Conservation (phyloP, 345 rosid genomes). For the Citrus sp. region DNA sequence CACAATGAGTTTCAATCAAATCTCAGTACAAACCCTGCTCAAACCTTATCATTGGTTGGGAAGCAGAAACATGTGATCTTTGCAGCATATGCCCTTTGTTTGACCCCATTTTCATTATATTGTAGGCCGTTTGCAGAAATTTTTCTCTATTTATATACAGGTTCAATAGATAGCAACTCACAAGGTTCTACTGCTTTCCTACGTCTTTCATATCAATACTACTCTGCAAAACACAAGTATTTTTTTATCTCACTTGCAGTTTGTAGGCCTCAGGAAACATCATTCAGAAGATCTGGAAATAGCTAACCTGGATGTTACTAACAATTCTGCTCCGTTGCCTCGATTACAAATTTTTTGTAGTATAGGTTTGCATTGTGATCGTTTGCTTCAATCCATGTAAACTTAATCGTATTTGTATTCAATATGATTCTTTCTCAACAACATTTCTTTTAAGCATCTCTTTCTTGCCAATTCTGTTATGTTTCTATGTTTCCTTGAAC, state of each 20-base stretch:
- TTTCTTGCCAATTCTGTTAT: not conserved
- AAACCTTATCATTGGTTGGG: not conserved
- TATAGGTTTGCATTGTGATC: not conserved
- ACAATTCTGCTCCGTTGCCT: not conserved
- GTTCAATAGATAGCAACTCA: not conserved
- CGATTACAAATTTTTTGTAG: not conserved
- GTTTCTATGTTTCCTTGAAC: too few species aligned
- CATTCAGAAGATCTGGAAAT: not conserved
- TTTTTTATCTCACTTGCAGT: constrained; percentile 18
- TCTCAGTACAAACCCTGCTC: not conserved
- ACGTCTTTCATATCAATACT: not conserved
- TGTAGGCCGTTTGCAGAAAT: not conserved
- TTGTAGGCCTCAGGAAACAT: not conserved
- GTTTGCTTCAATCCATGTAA: not conserved
- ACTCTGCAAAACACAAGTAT: constrained; percentile 3
- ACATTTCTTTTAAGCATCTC: too few species aligned
- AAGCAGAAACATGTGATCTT: not conserved
- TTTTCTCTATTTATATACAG: not conserved
- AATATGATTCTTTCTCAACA: not conserved
- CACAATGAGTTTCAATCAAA: not conserved
- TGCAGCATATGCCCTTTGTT: not conserved
- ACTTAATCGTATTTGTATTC: not conserved
- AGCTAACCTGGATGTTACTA: not conserved
- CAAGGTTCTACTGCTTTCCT: not conserved
- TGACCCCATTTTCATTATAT: not conserved